phyloP scores from a whole-genome alignment of 768 basidiomycete species.

The Suillus americanus region DNA sequence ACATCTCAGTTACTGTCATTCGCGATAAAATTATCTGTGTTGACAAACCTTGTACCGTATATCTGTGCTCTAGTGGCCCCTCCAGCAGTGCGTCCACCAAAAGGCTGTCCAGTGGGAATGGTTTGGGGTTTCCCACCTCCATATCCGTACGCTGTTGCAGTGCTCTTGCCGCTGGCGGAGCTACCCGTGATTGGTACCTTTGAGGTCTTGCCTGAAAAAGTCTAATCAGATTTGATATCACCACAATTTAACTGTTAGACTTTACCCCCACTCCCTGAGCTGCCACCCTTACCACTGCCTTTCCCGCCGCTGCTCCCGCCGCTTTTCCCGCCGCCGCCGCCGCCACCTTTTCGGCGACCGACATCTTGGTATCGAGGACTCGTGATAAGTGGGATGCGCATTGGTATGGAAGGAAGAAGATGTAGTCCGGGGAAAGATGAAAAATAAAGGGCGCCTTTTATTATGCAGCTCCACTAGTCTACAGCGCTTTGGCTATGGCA shows the following conservation, averaged over 20 bases:
- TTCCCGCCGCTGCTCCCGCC: conserved; percentile 12
- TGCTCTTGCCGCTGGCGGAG: conserved; percentile 22
- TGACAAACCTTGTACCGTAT: conserved; percentile 42
- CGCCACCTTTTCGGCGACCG: conserved; percentile 33
- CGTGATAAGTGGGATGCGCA: conserved; percentile 23
- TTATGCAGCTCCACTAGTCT: neutral
- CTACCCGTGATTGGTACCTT: conserved; percentile 21
- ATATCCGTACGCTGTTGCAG: conserved; percentile 32
- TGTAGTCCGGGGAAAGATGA: neutral
- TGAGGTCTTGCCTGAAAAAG: conserved; percentile 7
- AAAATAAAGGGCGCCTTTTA: neutral
- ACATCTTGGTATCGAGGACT: conserved; percentile 6
- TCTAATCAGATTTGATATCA: neutral
- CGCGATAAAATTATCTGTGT: conserved; percentile 1
- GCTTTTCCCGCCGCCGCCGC: conserved; percentile 26
- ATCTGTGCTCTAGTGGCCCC: conserved; percentile 49
- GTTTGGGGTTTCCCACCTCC: conserved; percentile 31
- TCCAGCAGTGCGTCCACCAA: conserved; percentile 49
- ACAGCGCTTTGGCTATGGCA: neutral
- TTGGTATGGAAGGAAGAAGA: conserved; percentile 1
- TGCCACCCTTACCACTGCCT: conserved; percentile 6
- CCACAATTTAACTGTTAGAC: neutral
- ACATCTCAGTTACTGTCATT: neutral
- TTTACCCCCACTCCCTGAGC: conserved; percentile 1
- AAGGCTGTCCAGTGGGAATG: conserved; percentile 45